Evolutionary conservation across 768 basidiomycete species (phyloP), one percentile per base, ranked within the genome.

Genomic region (Suillus spraguei): DNA sequence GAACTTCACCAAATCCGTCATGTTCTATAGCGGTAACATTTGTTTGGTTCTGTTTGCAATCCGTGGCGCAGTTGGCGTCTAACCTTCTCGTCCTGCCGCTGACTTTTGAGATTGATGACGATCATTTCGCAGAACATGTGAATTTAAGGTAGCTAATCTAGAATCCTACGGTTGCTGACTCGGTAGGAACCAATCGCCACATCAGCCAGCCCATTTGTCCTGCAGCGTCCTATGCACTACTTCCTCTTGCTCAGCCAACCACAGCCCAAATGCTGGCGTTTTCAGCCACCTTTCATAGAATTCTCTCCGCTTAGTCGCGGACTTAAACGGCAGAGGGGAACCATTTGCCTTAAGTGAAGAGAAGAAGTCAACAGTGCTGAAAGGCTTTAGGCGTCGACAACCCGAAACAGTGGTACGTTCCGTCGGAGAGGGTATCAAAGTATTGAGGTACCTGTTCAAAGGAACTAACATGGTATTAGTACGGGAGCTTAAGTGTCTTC

Each of bases 391-490:
- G 13, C 87, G 81, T 32, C 80, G 76, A 8, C 68, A 65, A 60
- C 71, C 67, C 42, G 72, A 63, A 16, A 68, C 67, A 2, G 66
- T 62, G 54, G 72, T 68, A 17, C 78, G 69, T 38, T 83, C 87
- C 9, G 80, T 75, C 7, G 87, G 89, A 22, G 87, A 83, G 63
- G 93, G 92, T 73, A 95, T 93, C 55, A 96, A 83, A 1, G 90
- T 89, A 64, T 92, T 90, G 47, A 98, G 87, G 79, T 98, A 98
- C 67, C 96, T 86, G 68, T 96, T 89, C 5, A 99, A 83, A 0
- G 97, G 97, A 3, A 92, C 89, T 24, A 98, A 85, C 65, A 99
- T 82, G 60, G 89, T 89, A 22, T 90, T 91, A 1, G 97, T 94
- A 52, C 96, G 84, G 46, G 90, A 85, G 60, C 87, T 87, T 73